Percentiles rank a stretch among this genome's conserved stretches.
Evolutionary conservation across 2,329 filamentous ascomycete species (phyloP).

Genomic region (Fusarium sterilihyphosum): DNA sequence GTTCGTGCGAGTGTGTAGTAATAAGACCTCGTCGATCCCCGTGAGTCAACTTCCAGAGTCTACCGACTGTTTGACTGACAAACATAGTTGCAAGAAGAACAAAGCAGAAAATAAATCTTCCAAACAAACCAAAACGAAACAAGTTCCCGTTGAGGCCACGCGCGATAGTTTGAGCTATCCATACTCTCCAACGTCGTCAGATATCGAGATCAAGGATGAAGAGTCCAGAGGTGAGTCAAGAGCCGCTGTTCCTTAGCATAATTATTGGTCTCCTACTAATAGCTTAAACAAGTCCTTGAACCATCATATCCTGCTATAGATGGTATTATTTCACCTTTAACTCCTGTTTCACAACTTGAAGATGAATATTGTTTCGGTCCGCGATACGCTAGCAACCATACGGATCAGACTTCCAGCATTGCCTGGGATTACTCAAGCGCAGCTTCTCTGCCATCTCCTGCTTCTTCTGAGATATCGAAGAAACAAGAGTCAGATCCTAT

Average conservation of each 20-base stretch:
- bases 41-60: not conserved
- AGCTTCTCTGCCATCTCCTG: not conserved
- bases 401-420: not conserved
- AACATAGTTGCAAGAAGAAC: not conserved
- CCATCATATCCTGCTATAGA: not conserved
- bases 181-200: not conserved
- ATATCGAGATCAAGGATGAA: not conserved
- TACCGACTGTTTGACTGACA: not conserved
- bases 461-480: not conserved
- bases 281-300: not conserved
- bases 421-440: not conserved
- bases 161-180: not conserved
- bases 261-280: not conserved
- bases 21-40: not conserved
- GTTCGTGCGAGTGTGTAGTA: not conserved
- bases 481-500: not conserved
- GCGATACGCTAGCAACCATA: not conserved
- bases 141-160: not conserved
- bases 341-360: not conserved
- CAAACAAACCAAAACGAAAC: no score
- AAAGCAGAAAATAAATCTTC: not conserved
- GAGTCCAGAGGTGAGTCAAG: not conserved
- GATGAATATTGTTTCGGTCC: not conserved
- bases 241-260: no score
- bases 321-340: not conserved